Conservation (phyloP, 2,329 filamentous ascomycete species). For the Neonectria coccinea region DNA sequence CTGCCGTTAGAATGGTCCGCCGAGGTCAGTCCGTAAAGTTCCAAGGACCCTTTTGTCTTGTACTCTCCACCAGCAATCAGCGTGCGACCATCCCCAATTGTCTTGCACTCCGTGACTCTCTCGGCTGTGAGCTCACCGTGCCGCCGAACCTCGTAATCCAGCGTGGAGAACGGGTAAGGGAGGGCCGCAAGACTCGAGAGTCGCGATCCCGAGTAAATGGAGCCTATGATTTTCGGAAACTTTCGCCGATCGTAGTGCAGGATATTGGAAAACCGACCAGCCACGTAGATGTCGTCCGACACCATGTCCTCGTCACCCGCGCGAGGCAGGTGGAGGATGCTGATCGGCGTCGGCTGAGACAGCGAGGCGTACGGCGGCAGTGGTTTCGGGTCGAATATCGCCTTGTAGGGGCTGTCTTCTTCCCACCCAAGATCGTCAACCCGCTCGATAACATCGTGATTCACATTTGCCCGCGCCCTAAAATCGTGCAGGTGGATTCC, state of each 20-base stretch:
- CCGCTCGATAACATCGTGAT: slow-evolving; percentile 51
- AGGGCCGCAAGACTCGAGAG: slow-evolving; percentile 79
- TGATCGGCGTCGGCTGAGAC: slow-evolving; percentile 83
- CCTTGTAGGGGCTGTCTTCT: slow-evolving; percentile 48
- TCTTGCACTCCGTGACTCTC: slow-evolving; percentile 66
- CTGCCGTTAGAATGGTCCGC: slow-evolving; percentile 44
- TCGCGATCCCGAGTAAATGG: slow-evolving; percentile 85
- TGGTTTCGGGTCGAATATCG: slow-evolving; percentile 64
- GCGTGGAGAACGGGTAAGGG: slow-evolving; percentile 73
- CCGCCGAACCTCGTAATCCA: slow-evolving; percentile 69
- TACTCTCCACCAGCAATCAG: slow-evolving; percentile 90
- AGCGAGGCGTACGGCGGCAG: slow-evolving; percentile 75
- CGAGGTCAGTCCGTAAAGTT: slow-evolving; percentile 77
- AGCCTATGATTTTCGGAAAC: slow-evolving; percentile 81
- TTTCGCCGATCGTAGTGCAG: slow-evolving; percentile 89
- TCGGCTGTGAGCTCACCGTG: slow-evolving; percentile 66
- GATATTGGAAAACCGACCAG: slow-evolving; percentile 88
- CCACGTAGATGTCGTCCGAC: slow-evolving; percentile 86
- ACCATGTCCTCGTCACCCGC: slow-evolving; percentile 64
- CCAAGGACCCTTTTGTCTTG: slow-evolving; percentile 89
- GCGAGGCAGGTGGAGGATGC: slow-evolving; percentile 80
- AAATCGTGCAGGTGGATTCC: slow-evolving; percentile 88
- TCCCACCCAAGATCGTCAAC: slow-evolving; percentile 47
- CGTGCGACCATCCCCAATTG: slow-evolving; percentile 67
- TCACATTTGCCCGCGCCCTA: slow-evolving; percentile 57